These are phyloP conservation scores for Rosa rugosa DNA, from an alignment of 306 rosid species.

Conservation along the genomic window DNA sequence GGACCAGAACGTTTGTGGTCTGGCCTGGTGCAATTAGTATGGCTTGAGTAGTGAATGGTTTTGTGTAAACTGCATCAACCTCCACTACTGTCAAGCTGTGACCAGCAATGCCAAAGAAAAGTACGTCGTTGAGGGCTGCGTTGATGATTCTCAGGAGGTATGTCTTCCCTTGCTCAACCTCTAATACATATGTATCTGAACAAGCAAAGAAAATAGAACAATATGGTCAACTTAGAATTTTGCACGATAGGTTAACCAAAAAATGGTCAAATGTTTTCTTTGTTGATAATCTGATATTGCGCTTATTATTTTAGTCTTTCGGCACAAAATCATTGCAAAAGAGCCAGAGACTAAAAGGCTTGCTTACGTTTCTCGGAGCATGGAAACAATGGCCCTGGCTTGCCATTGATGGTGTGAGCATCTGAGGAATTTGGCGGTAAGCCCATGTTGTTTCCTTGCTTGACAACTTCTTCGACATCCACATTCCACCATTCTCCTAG, in stretches of 20 bases:
- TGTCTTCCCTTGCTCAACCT: constrained; percentile 70
- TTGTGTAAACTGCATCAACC: constrained; percentile 87
- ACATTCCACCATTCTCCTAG: constrained; percentile 89
- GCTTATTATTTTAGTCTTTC: not conserved
- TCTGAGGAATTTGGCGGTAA: constrained; percentile 85
- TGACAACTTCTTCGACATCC: constrained; percentile 70
- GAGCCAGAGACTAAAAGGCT: not conserved
- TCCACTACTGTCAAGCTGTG: constrained; percentile 85
- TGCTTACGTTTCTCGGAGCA: constrained; percentile 80
- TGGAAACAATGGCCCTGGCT: constrained; percentile 91
- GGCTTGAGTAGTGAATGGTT: constrained; percentile 69
- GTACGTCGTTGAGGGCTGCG: constrained; percentile 69
- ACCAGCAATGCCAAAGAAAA: constrained; percentile 70
- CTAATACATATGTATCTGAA: constrained; percentile 72
- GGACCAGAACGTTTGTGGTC: constrained; percentile 76
- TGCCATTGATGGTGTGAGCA: constrained; percentile 91
- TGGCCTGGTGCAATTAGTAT: constrained; percentile 82
- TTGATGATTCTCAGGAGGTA: constrained; percentile 73
- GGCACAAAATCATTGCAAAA: not conserved
- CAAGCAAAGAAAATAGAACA: constrained; percentile 5
- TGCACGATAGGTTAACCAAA: not conserved
- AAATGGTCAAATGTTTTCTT: not conserved
- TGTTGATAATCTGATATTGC: not conserved
- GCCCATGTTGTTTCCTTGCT: constrained; percentile 66
- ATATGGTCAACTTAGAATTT: not conserved